phyloP scores from a whole-genome alignment of 1,284 basidiomycete genomes.

The Ceraceosorus guamensis region DNA sequence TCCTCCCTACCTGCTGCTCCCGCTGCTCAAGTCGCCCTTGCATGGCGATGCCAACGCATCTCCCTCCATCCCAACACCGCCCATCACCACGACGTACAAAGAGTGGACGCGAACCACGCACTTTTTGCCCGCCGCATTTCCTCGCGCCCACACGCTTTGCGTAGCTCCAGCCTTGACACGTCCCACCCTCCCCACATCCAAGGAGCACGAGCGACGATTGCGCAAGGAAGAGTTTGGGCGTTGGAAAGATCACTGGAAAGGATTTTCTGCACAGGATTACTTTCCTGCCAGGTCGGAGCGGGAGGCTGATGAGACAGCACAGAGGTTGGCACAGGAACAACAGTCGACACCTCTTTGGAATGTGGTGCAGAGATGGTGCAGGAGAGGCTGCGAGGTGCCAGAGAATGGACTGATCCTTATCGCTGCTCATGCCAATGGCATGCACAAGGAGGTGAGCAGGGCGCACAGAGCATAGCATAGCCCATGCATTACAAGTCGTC shows the following conservation, averaged over 20 bases:
- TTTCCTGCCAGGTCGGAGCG: slow-evolving; percentile 13
- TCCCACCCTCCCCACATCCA: slow-evolving; percentile 12
- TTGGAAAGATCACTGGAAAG: slow-evolving; percentile 15
- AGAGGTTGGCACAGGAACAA: neutral
- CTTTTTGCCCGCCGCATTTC: slow-evolving; percentile 64
- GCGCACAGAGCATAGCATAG: neutral
- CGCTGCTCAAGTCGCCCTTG: no score
- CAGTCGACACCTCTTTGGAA: slow-evolving; percentile 10
- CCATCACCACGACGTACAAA: no score
- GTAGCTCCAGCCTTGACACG: slow-evolving; percentile 10
- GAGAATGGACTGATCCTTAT: slow-evolving; percentile 60
- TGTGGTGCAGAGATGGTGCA: slow-evolving; percentile 3
- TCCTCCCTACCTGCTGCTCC: no score
- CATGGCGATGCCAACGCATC: no score
- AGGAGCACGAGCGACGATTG: slow-evolving; percentile 19
- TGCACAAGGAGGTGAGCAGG: slow-evolving; percentile 66
- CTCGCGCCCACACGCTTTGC: slow-evolving; percentile 52
- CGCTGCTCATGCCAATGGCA: slow-evolving; percentile 70
- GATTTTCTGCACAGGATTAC: slow-evolving; percentile 16
- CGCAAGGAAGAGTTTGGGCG: slow-evolving; percentile 20
- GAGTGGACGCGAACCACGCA: slow-evolving; percentile 59
- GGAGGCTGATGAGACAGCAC: slow-evolving; percentile 5
- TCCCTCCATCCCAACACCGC: no score
- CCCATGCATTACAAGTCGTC: neutral
- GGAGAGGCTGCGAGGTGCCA: slow-evolving; percentile 11